A percentile compares a stretch with the other conserved stretches of the same genome.
Evolutionary conservation across 1,139 yeast genomes (phyloP).

Genomic region (Yamadazyma atlantica): DNA sequence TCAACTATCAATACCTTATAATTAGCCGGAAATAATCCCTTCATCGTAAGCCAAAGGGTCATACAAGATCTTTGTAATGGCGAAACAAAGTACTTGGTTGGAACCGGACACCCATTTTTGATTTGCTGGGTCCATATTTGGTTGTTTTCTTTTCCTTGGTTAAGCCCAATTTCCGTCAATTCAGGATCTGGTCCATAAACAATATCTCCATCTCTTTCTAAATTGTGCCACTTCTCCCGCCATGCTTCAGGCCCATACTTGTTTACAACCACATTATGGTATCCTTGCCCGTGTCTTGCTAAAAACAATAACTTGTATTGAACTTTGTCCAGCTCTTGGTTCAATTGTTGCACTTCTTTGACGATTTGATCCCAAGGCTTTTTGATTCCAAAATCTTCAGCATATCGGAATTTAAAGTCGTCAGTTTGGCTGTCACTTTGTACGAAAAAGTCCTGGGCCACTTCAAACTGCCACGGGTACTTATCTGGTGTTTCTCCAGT

Average conservation of each 20-base stretch:
- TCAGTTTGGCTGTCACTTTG: conserved; percentile 49
- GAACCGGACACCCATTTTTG: conserved; percentile 51
- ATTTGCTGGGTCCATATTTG: conserved; percentile 47
- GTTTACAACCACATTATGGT: conserved; percentile 61
- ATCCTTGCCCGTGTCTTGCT: conserved; percentile 82
- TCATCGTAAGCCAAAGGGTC: conserved; percentile 62
- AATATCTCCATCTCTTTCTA: conserved; percentile 54
- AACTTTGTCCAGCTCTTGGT: conserved; percentile 28
- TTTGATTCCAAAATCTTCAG: conserved; percentile 48
- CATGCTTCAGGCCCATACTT: conserved; percentile 60
- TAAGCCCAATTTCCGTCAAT: conserved; percentile 57
- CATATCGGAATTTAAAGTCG: conserved; percentile 49
- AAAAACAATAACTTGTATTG: conserved; percentile 58
- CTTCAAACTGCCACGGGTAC: conserved; percentile 44
- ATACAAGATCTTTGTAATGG: conserved; percentile 66
- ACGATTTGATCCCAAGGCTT: conserved; percentile 52
- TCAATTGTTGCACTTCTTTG: conserved; percentile 34
- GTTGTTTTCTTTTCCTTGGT: conserved; percentile 46
- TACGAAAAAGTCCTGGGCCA: conserved; percentile 50
- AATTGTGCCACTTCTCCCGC: conserved; percentile 60
- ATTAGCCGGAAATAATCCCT: conserved; percentile 32
- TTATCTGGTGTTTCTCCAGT: conserved; percentile 20
- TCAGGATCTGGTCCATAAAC: conserved; percentile 70
- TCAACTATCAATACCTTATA: conserved; percentile 48
- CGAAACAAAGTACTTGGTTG: conserved; percentile 56